Base-by-base conservation (phyloP, 2,329 filamentous ascomycete genomes). In the Tolypocladium tropicale region DNA sequence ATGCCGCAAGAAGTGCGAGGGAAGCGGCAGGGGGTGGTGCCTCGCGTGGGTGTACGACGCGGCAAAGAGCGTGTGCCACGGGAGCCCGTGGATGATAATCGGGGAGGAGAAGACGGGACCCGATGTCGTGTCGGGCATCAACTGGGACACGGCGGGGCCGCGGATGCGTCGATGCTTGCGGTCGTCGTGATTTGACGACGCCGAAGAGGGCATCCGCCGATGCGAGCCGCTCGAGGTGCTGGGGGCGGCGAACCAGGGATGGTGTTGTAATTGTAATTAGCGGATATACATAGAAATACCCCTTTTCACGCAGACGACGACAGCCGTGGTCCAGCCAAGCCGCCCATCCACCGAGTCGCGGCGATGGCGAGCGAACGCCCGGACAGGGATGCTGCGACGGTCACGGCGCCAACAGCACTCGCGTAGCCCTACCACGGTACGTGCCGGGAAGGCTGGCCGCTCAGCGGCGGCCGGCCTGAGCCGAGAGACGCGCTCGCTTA, bases 11-110 rank as follows among this genome's bases (percentile, higher is more conserved):
- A 69, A 74, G 41, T 81, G 79, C 67, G 52, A 52, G 52, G 63
- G 70, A 28, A 61, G 66, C 34, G 67, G 69, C 39, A 61, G 65
- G n/a, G 63, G 61, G 32, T 64, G 65, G 57, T 82, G 79, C 58
- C 65, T 82, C 55, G 78, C 79, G 28, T 82, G 79, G 79, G 74
- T 73, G 30, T 81, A 75, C 67, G 73, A 79, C 36, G 66, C 69
- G 53, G 62, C 60, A 32, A 66, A 59, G 25, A 64, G 68, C 60
- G 62, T 67, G 56, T 81, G 79, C 65, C 69, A 74, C 59, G 69
- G 67, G 52, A 77, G 75, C 39, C 76, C 78, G 25, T 81, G 78
- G 79, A 65, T 79, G 54, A 71, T 79, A 41, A 65, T 80, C 2
- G 78, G 78, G 23, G 60, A 61, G 63, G 57, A 9, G 57, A 60